Percentiles rank a stretch among this genome's conserved stretches.
Conservation (phyloP, 2,329 filamentous ascomycete species). For the Bipolaris sorokiniana region DNA sequence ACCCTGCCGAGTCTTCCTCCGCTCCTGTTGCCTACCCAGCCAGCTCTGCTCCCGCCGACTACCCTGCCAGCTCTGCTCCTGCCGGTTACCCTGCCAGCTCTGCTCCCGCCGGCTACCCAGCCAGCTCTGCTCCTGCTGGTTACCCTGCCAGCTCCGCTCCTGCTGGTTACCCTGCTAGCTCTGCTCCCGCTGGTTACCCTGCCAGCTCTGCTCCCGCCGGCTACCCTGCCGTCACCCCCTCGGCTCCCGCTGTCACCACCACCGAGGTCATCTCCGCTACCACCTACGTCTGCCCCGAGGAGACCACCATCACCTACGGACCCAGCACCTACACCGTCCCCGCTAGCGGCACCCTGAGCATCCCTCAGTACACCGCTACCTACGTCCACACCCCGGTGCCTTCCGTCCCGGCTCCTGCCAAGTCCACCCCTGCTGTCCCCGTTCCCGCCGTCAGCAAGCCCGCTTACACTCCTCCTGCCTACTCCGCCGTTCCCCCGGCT, state of each 20-base stretch:
- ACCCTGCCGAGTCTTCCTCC: slow-evolving; percentile 10
- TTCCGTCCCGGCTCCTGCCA: not conserved
- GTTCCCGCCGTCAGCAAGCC: slow-evolving; percentile 7
- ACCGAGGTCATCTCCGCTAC: slow-evolving; percentile 33
- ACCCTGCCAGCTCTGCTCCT: slow-evolving; percentile 4
- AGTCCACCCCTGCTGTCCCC: not conserved
- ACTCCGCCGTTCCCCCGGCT: slow-evolving; percentile 22
- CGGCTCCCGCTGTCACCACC: slow-evolving; percentile 20
- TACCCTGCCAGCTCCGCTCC: slow-evolving; percentile 2
- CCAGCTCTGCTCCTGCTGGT: not conserved
- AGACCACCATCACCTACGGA: slow-evolving; percentile 38
- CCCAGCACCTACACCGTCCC: slow-evolving; percentile 44
- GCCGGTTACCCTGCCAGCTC: not conserved
- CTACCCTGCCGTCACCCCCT: slow-evolving; percentile 4
- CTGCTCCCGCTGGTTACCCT: not conserved
- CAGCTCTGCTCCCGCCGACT: not conserved
- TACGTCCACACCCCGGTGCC: slow-evolving; percentile 25
- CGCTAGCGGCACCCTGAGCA: slow-evolving; percentile 39
- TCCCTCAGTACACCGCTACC: slow-evolving; percentile 31
- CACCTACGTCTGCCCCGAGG: slow-evolving; percentile 31
- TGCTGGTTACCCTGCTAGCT: not conserved
- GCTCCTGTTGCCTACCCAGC: not conserved
- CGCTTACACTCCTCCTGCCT: slow-evolving; percentile 3
- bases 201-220: not conserved
- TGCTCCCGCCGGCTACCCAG: not conserved